A percentile compares a stretch with the other conserved stretches of the same genome.
These are phyloP conservation scores for Erigeron canadensis DNA, from an alignment of 129 eudicot genomes.

Conservation along the genomic window DNA sequence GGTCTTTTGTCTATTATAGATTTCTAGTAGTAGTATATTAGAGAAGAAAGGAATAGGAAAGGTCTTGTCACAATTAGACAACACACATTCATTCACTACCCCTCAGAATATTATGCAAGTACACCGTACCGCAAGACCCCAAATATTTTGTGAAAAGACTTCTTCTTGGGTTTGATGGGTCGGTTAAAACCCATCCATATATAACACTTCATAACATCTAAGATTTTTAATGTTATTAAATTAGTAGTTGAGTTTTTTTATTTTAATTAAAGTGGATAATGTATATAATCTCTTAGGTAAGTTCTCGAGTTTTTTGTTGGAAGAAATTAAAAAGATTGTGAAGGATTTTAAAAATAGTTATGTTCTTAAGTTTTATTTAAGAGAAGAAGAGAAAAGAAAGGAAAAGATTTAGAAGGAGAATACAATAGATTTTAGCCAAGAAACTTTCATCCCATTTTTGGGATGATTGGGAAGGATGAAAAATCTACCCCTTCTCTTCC, in stretches of 20 bases:
- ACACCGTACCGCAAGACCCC: slow-evolving; percentile 33
- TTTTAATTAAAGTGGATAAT: no score
- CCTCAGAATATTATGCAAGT: slow-evolving; percentile 32
- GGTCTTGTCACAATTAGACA: slow-evolving; percentile 44
- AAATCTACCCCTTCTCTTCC: no score
- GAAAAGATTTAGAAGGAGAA: no score
- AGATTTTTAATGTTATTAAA: not conserved
- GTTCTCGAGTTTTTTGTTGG: no score
- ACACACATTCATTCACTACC: slow-evolving; percentile 36
- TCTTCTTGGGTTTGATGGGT: not conserved
- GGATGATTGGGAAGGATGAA: no score
- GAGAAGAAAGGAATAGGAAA: slow-evolving; percentile 36
- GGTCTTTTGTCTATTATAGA: slow-evolving; percentile 21
- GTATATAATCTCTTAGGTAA: no score
- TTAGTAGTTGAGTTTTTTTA: not conserved
- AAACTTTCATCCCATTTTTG: no score
- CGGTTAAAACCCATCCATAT: not conserved
- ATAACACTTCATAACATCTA: not conserved
- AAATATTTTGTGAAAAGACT: slow-evolving; percentile 9
- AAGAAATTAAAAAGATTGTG: no score
- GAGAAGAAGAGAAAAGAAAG: no score
- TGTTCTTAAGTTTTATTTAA: no score
- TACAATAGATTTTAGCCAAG: no score
- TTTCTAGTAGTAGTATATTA: slow-evolving; percentile 27
- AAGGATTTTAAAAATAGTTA: no score